Evolutionary conservation across 495 filamentous ascomycete species (phyloP).

Genomic region (Penicillium herquei): DNA sequence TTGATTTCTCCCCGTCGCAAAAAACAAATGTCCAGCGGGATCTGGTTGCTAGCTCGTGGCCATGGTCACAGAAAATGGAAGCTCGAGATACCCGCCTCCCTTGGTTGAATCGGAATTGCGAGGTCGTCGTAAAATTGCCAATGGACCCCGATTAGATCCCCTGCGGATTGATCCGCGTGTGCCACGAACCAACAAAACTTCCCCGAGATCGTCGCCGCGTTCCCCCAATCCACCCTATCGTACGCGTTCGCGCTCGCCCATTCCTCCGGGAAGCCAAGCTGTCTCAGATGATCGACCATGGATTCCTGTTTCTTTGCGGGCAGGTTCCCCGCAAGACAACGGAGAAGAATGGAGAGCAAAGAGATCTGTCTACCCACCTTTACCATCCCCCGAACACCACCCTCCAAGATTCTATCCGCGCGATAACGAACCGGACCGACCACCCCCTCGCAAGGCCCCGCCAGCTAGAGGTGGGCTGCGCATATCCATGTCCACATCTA

Average conservation of each 20-base stretch:
- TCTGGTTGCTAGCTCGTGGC: slow-evolving; percentile 43
- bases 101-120: slow-evolving; percentile 33
- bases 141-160: slow-evolving; percentile 35
- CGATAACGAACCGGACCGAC: slow-evolving; percentile 29
- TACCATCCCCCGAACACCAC: slow-evolving; percentile 20
- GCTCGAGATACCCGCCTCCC: slow-evolving; percentile 36
- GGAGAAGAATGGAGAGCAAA: slow-evolving; percentile 21
- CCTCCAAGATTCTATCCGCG: slow-evolving; percentile 15
- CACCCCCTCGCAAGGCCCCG: slow-evolving; percentile 27
- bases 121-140: slow-evolving; percentile 33
- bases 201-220: slow-evolving; percentile 22
- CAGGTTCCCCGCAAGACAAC: slow-evolving; percentile 18
- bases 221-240: slow-evolving; percentile 24
- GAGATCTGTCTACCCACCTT: slow-evolving; percentile 21
- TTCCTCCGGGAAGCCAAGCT: slow-evolving; percentile 18
- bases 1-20: slow-evolving; percentile 6
- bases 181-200: slow-evolving; percentile 23
- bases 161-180: slow-evolving; percentile 33
- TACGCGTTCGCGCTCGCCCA: slow-evolving; percentile 30
- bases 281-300: slow-evolving; percentile 26
- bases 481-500: slow-evolving; percentile 44
- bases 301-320: slow-evolving; percentile 28
- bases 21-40: slow-evolving; percentile 49
- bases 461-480: slow-evolving; percentile 31
- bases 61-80: slow-evolving; percentile 52